phyloP scores from a whole-genome alignment of 805 yeast species.

The Kluyveromyces lactis region DNA sequence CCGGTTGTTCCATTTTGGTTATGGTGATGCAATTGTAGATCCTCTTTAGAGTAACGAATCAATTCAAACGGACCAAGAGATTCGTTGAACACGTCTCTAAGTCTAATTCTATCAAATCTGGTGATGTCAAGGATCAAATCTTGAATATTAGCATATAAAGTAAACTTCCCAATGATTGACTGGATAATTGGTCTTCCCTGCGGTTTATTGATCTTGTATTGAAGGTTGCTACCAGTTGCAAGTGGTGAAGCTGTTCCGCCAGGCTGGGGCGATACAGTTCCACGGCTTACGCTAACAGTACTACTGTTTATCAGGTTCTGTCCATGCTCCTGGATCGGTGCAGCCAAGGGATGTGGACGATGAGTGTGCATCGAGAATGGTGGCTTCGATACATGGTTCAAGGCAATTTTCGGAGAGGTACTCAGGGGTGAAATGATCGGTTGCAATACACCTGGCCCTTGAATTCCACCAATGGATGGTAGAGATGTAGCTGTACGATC shows the following conservation, averaged over 20 bases:
- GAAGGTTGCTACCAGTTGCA: background rate
- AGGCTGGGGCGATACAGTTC: too few species aligned
- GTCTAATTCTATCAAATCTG: constrained; percentile 4
- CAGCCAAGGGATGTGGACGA: too few species aligned
- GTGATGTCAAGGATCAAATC: constrained; percentile 4
- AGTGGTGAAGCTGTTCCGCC: background rate
- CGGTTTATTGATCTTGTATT: constrained; percentile 4
- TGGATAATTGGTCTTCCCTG: constrained; percentile 4
- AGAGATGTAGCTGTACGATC: too few species aligned
- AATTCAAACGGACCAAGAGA: constrained; percentile 2
- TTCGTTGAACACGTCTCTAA: constrained; percentile 2
- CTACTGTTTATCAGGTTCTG: too few species aligned
- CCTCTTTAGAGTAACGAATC: constrained; percentile 3
- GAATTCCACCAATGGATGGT: too few species aligned
- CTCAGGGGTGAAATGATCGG: too few species aligned
- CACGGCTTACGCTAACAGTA: too few species aligned
- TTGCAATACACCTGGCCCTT: too few species aligned
- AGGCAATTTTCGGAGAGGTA: too few species aligned
- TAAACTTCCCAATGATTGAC: constrained; percentile 4
- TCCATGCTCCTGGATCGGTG: too few species aligned
- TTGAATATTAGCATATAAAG: constrained; percentile 3
- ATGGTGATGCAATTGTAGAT: background rate
- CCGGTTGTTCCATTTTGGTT: background rate
- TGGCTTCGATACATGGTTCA: too few species aligned
- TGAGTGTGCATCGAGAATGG: too few species aligned